A percentile compares a stretch with the other conserved stretches of the same genome.
phyloP scores from a whole-genome alignment of 2,329 filamentous ascomycete genomes.

The Monosporascus ibericus region DNA sequence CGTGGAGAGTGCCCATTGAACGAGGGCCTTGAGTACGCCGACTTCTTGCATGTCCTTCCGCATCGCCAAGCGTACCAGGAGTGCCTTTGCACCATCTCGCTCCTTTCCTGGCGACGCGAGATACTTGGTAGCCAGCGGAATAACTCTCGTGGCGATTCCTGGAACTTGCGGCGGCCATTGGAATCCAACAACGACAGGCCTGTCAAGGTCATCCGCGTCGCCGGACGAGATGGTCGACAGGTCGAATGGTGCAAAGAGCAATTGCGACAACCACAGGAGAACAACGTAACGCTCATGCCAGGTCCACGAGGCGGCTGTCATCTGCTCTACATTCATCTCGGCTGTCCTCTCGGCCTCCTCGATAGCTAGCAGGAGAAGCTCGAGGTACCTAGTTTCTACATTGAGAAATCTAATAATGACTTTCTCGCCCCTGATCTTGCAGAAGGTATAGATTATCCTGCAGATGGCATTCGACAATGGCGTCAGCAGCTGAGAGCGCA shows the following conservation, averaged over 20 bases:
- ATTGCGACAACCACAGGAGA: conserved; percentile 79
- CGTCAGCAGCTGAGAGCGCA: conserved; percentile 36
- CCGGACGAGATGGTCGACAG: conserved; percentile 73
- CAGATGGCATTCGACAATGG: conserved; percentile 67
- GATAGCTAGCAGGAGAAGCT: conserved; percentile 69
- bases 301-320: conserved; percentile 38
- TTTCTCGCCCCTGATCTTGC: conserved; percentile 91
- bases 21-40: conserved; percentile 61
- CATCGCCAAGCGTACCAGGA: conserved; percentile 77
- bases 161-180: conserved; percentile 57
- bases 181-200: conserved; percentile 41
- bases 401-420: conserved; percentile 86
- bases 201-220: conserved; percentile 40
- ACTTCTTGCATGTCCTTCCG: conserved; percentile 82
- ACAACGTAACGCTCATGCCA: conserved; percentile 91
- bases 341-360: conserved; percentile 49
- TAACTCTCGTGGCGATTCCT: conserved; percentile 61
- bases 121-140: conserved; percentile 66
- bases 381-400: conserved; percentile 81
- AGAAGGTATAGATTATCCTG: conserved; percentile 79
- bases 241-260: conserved; percentile 84
- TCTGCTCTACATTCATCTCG: conserved; percentile 3
- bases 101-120: conserved; percentile 77
- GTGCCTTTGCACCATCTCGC: conserved; percentile 74
- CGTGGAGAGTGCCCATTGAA: conserved; percentile 63